These are phyloP conservation scores for Celoporthe dispersa DNA, from an alignment of 2,329 filamentous ascomycete genomes.

Conservation along the genomic window DNA sequence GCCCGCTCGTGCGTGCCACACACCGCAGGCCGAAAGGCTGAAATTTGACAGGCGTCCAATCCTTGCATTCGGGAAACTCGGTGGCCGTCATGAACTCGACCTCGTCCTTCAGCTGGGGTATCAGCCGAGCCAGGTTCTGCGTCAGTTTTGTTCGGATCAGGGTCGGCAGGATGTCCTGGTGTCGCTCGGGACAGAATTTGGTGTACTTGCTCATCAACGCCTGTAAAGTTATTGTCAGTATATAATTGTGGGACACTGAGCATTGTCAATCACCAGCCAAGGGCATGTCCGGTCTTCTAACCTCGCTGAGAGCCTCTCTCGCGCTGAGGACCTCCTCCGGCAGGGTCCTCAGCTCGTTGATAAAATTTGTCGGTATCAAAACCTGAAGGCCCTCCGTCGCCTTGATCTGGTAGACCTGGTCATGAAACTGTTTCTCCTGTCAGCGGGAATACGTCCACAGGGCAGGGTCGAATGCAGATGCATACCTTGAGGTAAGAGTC, in stretches of 20 bases:
- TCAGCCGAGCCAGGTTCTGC: constrained; percentile 51
- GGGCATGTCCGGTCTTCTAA: constrained; percentile 33
- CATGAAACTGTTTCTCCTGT: constrained; percentile 45
- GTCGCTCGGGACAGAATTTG: constrained; percentile 51
- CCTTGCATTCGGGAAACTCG: constrained; percentile 55
- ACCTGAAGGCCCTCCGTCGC: constrained; percentile 56
- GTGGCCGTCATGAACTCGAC: constrained; percentile 50
- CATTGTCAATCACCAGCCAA: not conserved
- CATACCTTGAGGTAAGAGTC: constrained; percentile 55
- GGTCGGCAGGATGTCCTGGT: constrained; percentile 49
- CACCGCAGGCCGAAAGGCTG: constrained; percentile 56
- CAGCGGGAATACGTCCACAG: not conserved
- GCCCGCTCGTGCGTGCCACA: constrained; percentile 57
- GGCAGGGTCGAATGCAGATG: not conserved
- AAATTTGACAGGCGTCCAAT: constrained; percentile 60
- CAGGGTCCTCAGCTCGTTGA: constrained; percentile 52
- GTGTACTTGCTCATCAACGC: constrained; percentile 57
- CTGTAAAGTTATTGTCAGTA: constrained; percentile 36
- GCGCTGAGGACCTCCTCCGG: constrained; percentile 55
- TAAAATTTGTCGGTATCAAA: constrained; percentile 49
- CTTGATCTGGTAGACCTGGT: constrained; percentile 55
- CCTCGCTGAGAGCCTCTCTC: constrained; percentile 53
- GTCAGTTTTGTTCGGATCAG: constrained; percentile 53
- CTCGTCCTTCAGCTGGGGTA: constrained; percentile 52
- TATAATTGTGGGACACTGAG: not conserved